Percentiles rank a stretch among this genome's conserved stretches.
phyloP scores from a whole-genome alignment of 352 stramenopile genomes.

The Phytophthora sp. region DNA sequence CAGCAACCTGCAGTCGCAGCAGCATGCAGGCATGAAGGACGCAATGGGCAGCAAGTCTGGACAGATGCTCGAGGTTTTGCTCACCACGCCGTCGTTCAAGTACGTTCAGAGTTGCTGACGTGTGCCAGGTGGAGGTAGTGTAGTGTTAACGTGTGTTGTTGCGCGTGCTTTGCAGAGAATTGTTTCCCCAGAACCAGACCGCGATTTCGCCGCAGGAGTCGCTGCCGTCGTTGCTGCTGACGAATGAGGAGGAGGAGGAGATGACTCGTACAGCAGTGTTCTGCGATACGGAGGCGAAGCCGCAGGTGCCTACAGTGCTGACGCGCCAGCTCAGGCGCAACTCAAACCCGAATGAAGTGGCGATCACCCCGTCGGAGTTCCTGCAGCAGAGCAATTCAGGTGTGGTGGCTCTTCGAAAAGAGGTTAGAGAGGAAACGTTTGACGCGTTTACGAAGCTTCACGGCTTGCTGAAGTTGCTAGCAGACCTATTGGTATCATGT shows the following conservation, averaged over 20 bases:
- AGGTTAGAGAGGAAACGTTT: slow-evolving; percentile 62
- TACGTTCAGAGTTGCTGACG: slow-evolving; percentile 25
- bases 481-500: slow-evolving; percentile 84
- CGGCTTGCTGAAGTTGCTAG: slow-evolving; percentile 79
- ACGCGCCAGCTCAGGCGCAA: slow-evolving; percentile 55
- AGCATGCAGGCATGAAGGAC: slow-evolving; percentile 87
- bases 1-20: slow-evolving; percentile 80
- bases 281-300: slow-evolving; percentile 67
- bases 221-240: slow-evolving; percentile 62
- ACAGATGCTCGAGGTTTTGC: slow-evolving; percentile 82
- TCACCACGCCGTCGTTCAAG: slow-evolving; percentile 86
- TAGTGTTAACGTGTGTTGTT: slow-evolving; percentile 7
- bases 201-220: slow-evolving; percentile 42
- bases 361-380: slow-evolving; percentile 67
- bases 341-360: slow-evolving; percentile 47
- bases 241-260: slow-evolving; percentile 72
- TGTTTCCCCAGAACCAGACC: slow-evolving; percentile 55
- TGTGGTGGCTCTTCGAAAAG: slow-evolving; percentile 69
- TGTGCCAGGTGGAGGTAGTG: slow-evolving; percentile 4
- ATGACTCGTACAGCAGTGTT: slow-evolving; percentile 78
- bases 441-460: slow-evolving; percentile 82
- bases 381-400: slow-evolving; percentile 78
- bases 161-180: slow-evolving; percentile 35
- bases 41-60: slow-evolving; percentile 86
- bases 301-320: slow-evolving; percentile 69